These are phyloP conservation scores for Metschnikowia peoriensis DNA, from an alignment of 805 yeast species.

Conservation along the genomic window DNA sequence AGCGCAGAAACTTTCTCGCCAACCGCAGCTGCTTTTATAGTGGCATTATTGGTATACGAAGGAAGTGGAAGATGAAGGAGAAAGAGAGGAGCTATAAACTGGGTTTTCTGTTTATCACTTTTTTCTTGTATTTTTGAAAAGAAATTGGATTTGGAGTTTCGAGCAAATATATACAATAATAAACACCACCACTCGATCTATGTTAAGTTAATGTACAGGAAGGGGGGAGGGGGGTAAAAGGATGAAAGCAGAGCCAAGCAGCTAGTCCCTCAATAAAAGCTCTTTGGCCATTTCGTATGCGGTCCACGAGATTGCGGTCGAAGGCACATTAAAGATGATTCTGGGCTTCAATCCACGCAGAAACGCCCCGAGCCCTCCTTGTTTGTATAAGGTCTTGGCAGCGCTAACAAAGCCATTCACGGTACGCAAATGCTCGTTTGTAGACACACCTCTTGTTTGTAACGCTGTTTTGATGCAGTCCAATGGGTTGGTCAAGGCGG, in stretches of 20 bases:
- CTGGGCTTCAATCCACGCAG: slow-evolving; percentile 86
- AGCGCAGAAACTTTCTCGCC: slow-evolving; percentile 54
- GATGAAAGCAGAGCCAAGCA: background rate
- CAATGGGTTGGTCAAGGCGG: slow-evolving; percentile 90
- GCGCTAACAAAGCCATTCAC: slow-evolving; percentile 73
- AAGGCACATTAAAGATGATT: slow-evolving; percentile 88
- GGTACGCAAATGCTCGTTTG: slow-evolving; percentile 45
- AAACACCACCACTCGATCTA: background rate
- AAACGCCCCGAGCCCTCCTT: slow-evolving; percentile 67
- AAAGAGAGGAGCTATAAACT: too few species aligned
- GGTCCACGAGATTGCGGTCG: slow-evolving; percentile 97
- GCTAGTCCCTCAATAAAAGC: slow-evolving; percentile 40
- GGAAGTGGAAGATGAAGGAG: background rate
- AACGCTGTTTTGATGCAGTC: slow-evolving; percentile 90
- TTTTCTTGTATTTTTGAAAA: background rate
- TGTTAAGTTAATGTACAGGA: slow-evolving; percentile 2
- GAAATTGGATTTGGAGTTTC: background rate
- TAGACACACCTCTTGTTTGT: slow-evolving; percentile 71
- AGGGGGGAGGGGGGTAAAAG: background rate
- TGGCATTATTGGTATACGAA: background rate
- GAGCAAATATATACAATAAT: slow-evolving; percentile 3
- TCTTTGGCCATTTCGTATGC: slow-evolving; percentile 96
- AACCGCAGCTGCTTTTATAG: slow-evolving; percentile 9
- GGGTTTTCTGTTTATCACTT: too few species aligned
- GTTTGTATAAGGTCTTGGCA: slow-evolving; percentile 58